Evolutionary conservation across 2,329 filamentous ascomycete genomes (phyloP).

Genomic region (Calycina herbarum): DNA sequence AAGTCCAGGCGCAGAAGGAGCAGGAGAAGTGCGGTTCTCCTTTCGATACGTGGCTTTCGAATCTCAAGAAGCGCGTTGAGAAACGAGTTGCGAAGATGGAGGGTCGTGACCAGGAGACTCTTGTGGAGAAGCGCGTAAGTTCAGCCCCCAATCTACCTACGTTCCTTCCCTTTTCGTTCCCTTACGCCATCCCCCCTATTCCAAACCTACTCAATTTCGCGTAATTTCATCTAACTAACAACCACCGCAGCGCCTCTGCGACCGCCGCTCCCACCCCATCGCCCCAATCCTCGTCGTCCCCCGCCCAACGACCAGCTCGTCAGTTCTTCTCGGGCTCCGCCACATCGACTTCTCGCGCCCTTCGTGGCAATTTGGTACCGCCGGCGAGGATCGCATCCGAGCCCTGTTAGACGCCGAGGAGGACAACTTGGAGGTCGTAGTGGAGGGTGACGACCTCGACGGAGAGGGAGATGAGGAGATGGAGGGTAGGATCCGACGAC

Average conservation of each 20-base stretch:
- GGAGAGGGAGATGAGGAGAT: background rate
- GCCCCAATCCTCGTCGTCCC: background rate
- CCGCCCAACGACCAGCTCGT: background rate
- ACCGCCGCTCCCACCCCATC: background rate
- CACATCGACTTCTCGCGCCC: background rate
- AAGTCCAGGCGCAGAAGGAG: background rate
- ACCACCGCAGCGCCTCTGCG: background rate
- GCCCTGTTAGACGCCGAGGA: background rate
- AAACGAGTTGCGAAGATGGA: background rate
- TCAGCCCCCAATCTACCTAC: background rate
- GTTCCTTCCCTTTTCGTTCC: background rate
- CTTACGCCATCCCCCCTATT: background rate
- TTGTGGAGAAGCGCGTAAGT: background rate
- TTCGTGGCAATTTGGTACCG: background rate
- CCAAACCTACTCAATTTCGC: background rate
- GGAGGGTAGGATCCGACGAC: background rate
- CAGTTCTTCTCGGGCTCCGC: background rate
- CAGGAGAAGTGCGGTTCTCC: background rate
- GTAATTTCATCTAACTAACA: background rate
- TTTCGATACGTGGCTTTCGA: background rate
- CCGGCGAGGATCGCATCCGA: background rate
- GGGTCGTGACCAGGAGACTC: background rate
- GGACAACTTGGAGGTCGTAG: background rate
- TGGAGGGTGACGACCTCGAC: background rate
- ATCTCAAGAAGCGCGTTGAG: background rate